These are phyloP conservation scores for Telopea speciosissima DNA, from an alignment of 177 flowering plant species.

Conservation along the genomic window DNA sequence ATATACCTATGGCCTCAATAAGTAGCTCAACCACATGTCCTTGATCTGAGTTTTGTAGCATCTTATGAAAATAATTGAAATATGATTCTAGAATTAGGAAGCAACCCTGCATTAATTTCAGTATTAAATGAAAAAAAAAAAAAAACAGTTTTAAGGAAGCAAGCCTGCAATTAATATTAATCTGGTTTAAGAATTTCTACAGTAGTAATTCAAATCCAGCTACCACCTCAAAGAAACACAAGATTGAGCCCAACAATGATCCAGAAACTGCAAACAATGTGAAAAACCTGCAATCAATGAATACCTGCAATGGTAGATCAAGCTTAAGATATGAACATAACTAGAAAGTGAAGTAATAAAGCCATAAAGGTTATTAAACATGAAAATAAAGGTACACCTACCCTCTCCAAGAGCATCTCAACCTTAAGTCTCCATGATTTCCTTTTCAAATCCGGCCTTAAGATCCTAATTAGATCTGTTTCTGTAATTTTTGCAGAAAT, in stretches of 20 bases:
- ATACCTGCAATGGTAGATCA: constrained; percentile 41
- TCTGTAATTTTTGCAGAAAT: constrained; percentile 9
- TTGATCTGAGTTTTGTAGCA: constrained; percentile 40
- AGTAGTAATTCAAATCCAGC: not conserved
- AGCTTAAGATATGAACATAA: no score
- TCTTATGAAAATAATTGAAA: constrained; percentile 36
- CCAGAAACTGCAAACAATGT: constrained; percentile 68
- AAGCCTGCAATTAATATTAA: no score
- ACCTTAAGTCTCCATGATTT: constrained; percentile 21
- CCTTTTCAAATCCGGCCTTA: constrained; percentile 14
- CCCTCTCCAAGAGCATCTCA: constrained; percentile 41
- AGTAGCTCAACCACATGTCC: constrained; percentile 49
- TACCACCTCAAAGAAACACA: constrained; percentile 77
- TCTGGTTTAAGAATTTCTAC: not conserved
- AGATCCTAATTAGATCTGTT: constrained; percentile 12
- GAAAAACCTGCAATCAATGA: constrained; percentile 73
- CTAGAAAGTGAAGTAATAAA: no score
- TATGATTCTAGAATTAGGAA: constrained; percentile 44
- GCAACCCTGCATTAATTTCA: constrained; percentile 51
- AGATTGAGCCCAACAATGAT: constrained; percentile 62
- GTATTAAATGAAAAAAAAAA: not conserved
- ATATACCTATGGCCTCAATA: constrained; percentile 68
- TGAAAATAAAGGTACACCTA: constrained; percentile 29
- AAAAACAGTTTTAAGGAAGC: no score
- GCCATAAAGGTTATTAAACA: no score